Evolutionary conservation across 306 rosid species (phyloP), one percentile per base, ranked within the genome.

Genomic region (Spatholobus suberectus): DNA sequence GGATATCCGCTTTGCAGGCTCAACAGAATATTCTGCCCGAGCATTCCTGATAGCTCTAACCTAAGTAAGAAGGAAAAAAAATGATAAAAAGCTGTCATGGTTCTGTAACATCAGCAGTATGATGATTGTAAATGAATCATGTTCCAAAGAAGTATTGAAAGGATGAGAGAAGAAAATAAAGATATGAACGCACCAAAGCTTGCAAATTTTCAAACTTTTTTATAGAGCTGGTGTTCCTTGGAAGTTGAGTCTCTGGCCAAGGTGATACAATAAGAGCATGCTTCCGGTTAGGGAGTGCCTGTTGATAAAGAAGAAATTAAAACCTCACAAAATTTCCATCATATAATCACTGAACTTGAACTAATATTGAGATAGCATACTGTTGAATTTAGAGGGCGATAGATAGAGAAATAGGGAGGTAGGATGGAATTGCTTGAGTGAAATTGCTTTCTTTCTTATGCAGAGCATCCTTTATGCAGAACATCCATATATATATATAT

Each of bases 11-110:
- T 90, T 95, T 21, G 86, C 99, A 44, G 98, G 98, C 88, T 92
- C 99, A 89, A 95, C 99, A 72, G 97, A 92, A 86, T 95, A 93
- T 90, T 95, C 99, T 79, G 99, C 97, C 79, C 98, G 90, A 75
- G 93, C 95, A 93, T 95, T 95, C 83, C 99, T 85, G 75, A 95
- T 82, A 9, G 97, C 92, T 87, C 89, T 93, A 71, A 90, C 93
- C 99, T 95, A 85, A 37, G 83, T 20, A 62, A 40, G 21, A 43
- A 63, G 27, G 3, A 40, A 34, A 61, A 49, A 5, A 32, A 15
- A 4, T 2, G 0, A 81, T 47, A 29, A 63, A 54, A 82, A 38
- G 37, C 8, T 51, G 43, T 29, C 63, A 71, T 58, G 51, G 78
- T 43, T 43, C 62, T 49, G 35, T 71, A 59, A 72, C 14, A 71